Percentiles rank a stretch among this genome's conserved stretches.
phyloP scores from a whole-genome alignment of 768 basidiomycete genomes.

The Thelephora ganbajun region DNA sequence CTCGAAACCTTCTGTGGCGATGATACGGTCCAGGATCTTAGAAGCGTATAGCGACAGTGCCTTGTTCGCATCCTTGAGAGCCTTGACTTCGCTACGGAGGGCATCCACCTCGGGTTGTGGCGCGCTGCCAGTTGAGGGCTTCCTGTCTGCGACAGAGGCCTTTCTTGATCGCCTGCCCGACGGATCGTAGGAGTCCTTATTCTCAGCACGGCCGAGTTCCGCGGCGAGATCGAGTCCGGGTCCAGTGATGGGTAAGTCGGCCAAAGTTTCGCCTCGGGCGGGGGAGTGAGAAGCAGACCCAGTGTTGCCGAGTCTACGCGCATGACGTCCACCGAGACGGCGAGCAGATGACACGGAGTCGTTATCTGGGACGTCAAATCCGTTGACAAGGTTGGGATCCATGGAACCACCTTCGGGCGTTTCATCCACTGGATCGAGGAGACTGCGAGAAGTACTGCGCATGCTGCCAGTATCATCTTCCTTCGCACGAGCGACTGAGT shows the following conservation, averaged over 20 bases:
- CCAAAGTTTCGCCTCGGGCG: slow-evolving; percentile 64
- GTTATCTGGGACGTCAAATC: slow-evolving; percentile 17
- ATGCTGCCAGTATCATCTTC: slow-evolving; percentile 34
- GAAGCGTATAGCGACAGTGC: slow-evolving; percentile 90
- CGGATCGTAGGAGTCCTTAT: slow-evolving; percentile 54
- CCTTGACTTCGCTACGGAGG: slow-evolving; percentile 79
- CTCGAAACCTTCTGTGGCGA: slow-evolving; percentile 92
- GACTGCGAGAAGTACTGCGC: slow-evolving; percentile 40
- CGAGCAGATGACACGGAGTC: slow-evolving; percentile 20
- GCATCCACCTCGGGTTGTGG: slow-evolving; percentile 48
- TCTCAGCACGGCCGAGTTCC: slow-evolving; percentile 84
- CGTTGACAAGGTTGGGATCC: slow-evolving; percentile 25
- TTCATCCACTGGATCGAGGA: slow-evolving; percentile 34
- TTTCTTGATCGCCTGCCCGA: slow-evolving; percentile 26
- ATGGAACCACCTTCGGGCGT: slow-evolving; percentile 39
- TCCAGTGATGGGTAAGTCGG: slow-evolving; percentile 76
- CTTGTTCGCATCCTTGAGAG: slow-evolving; percentile 90
- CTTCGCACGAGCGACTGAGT: slow-evolving; percentile 9
- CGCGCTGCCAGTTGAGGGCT: slow-evolving; percentile 25
- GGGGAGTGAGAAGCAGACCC: slow-evolving; percentile 37
- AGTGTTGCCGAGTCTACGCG: slow-evolving; percentile 30
- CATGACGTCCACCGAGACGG: slow-evolving; percentile 28
- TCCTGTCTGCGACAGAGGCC: slow-evolving; percentile 13
- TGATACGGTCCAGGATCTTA: slow-evolving; percentile 96
- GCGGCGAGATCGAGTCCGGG: slow-evolving; percentile 85